These are phyloP conservation scores for Dothistroma septosporum DNA, from an alignment of 2,329 filamentous ascomycete species.

Conservation along the genomic window DNA sequence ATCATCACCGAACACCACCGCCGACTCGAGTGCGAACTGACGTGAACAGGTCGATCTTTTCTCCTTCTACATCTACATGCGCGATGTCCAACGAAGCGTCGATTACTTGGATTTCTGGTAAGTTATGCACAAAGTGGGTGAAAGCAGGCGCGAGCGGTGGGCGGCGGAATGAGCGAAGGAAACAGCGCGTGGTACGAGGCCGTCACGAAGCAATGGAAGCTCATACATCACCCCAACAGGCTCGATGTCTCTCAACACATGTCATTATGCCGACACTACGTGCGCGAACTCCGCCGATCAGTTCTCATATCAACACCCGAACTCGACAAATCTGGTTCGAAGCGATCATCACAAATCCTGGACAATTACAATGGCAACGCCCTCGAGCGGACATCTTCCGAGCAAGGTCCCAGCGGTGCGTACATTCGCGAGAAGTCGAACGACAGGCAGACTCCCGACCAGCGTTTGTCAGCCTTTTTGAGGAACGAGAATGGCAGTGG, in stretches of 20 bases:
- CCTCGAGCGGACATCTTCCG: constrained; percentile 44
- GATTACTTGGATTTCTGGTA: constrained; percentile 99
- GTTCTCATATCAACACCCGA: constrained; percentile 92
- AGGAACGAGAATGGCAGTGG: constrained; percentile 42
- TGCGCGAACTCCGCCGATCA: constrained; percentile 87
- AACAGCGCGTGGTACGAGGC: neutral
- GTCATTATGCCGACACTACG: constrained; percentile 94
- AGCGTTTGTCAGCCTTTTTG: constrained; percentile 86
- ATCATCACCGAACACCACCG: neutral
- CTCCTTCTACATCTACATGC: constrained; percentile 99
- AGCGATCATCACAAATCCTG: constrained; percentile 76
- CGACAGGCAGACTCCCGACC: constrained; percentile 63
- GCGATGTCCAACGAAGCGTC: constrained; percentile 94
- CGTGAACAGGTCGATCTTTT: constrained; percentile 71
- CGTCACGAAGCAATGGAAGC: neutral
- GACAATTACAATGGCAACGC: constrained; percentile 51
- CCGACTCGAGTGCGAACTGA: constrained; percentile 9
- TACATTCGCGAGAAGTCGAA: constrained; percentile 42
- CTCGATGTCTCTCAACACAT: constrained; percentile 99
- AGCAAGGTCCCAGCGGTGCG: constrained; percentile 33
- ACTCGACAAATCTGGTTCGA: constrained; percentile 70
- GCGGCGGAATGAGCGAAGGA: neutral
- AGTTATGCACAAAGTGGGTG: constrained; percentile 28
- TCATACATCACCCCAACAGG: constrained; percentile 54
- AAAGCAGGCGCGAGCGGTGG: neutral